These are phyloP conservation scores for Dacryopinax spathularia DNA, from an alignment of 768 basidiomycete genomes.

Conservation along the genomic window DNA sequence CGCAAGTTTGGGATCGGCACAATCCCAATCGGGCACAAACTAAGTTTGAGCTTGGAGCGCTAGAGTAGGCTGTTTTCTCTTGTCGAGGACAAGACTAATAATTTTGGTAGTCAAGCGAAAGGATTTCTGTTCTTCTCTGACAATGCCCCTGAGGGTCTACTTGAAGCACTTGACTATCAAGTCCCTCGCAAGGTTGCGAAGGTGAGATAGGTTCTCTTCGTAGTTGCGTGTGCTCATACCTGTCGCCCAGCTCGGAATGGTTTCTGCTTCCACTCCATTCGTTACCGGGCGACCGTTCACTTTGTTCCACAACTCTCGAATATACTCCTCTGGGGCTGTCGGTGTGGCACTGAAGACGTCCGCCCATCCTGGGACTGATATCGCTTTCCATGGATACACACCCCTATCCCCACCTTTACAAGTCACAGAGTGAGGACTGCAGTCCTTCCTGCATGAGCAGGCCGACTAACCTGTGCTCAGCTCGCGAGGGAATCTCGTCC, in stretches of 20 bases:
- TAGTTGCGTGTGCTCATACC: neutral
- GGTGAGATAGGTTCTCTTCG: neutral
- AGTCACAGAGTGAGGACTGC: conserved; percentile 38
- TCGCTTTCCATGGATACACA: conserved; percentile 30
- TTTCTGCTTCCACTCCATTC: conserved; percentile 65
- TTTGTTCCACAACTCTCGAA: conserved; percentile 41
- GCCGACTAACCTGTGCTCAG: conserved; percentile 23
- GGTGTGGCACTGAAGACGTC: conserved; percentile 38
- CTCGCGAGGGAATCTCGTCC: conserved; percentile 59
- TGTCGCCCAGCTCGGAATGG: conserved; percentile 40
- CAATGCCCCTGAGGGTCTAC: conserved; percentile 25
- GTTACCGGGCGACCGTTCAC: conserved; percentile 62
- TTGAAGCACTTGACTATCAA: conserved; percentile 1
- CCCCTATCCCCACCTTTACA: conserved; percentile 34
- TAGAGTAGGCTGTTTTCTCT: neutral
- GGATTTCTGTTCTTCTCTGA: conserved; percentile 45
- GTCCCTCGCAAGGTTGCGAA: conserved; percentile 4
- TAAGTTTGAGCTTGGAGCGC: neutral
- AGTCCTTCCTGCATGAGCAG: neutral
- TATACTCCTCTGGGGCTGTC: conserved; percentile 52
- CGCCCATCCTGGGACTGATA: conserved; percentile 11
- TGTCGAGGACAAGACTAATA: no score
- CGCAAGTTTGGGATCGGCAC: neutral
- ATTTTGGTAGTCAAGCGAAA: conserved; percentile 11
- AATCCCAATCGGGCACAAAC: neutral